Evolutionary conservation across 306 rosid genomes (phyloP).

Genomic region (Corylus avellana): DNA sequence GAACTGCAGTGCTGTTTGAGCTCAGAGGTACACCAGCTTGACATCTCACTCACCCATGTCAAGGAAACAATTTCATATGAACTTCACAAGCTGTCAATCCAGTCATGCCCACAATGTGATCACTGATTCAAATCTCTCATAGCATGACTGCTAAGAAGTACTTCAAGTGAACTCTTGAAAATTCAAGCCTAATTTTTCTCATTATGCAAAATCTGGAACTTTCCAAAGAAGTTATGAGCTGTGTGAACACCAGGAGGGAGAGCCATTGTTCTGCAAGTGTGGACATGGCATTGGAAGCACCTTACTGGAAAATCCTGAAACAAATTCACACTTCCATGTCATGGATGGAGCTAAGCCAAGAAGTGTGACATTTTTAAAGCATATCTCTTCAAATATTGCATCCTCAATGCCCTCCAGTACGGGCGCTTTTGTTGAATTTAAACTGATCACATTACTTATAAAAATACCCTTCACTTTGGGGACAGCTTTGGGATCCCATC

Average conservation of each 20-base stretch:
- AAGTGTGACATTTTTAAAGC: conserved; percentile 70
- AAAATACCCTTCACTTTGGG: conserved; percentile 66
- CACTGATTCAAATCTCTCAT: conserved; percentile 17
- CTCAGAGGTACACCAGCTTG: conserved; percentile 6
- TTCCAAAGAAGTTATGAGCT: conserved; percentile 16
- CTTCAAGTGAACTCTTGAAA: conserved; percentile 7
- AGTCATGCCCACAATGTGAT: conserved; percentile 16
- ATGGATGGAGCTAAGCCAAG: conserved; percentile 51
- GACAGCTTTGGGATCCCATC: conserved; percentile 90
- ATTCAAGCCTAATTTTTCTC: conserved; percentile 7
- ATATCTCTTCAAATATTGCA: conserved; percentile 63
- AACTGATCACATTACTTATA: conserved; percentile 60
- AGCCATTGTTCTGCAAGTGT: conserved; percentile 46
- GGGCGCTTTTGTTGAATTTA: conserved; percentile 77
- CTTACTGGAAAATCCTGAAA: conserved; percentile 62
- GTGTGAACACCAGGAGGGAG: conserved; percentile 49
- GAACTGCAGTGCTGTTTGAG: conserved; percentile 10
- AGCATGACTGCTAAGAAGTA: conserved; percentile 8
- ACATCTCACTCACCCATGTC: conserved; percentile 9
- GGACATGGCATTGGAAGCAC: conserved; percentile 81
- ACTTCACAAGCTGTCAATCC: conserved; percentile 24
- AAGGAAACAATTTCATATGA: conserved; percentile 1
- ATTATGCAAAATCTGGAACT: not conserved
- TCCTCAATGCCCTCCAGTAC: conserved; percentile 68
- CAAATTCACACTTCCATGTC: conserved; percentile 74